phyloP scores from a whole-genome alignment of 106 monocot species.

The Ottelia alismoides region DNA sequence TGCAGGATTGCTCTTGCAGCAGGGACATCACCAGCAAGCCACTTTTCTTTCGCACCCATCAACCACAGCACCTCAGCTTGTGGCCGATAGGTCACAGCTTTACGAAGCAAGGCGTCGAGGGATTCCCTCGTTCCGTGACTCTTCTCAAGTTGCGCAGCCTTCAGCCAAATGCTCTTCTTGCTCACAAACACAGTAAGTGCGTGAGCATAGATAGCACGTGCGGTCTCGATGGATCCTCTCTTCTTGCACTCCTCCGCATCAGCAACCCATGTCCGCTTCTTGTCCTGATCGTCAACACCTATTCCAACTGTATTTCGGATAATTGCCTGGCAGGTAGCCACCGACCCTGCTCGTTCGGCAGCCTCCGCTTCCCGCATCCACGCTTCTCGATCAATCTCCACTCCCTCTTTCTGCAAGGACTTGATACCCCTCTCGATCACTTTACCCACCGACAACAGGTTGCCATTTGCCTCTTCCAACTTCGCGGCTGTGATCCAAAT shows the following conservation, averaged over 20 bases:
- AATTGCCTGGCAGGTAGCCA: conserved; percentile 87
- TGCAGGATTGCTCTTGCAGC: conserved; percentile 89
- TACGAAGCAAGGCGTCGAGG: conserved; percentile 76
- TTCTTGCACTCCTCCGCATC: conserved; percentile 99
- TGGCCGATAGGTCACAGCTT: conserved; percentile 83
- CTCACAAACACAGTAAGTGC: conserved; percentile 75
- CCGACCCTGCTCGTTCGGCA: conserved; percentile 81
- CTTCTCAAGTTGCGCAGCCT: conserved; percentile 96
- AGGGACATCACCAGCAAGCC: conserved; percentile 93
- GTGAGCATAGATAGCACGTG: conserved; percentile 84
- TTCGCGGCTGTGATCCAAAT: conserved; percentile 99
- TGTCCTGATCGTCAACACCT: conserved; percentile 92
- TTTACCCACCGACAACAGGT: conserved; percentile 56
- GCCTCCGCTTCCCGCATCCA: conserved; percentile 99
- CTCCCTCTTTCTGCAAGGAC: conserved; percentile 63
- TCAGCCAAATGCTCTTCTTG: conserved; percentile 98
- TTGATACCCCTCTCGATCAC: conserved; percentile 88
- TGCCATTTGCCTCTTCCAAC: conserved; percentile 95
- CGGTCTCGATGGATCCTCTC: conserved; percentile 92
- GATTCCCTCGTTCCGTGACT: conserved; percentile 93
- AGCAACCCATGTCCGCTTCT: conserved; percentile 97
- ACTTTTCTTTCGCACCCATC: conserved; percentile 99
- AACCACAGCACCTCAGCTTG: conserved; percentile 96
- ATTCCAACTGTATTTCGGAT: conserved; percentile 69
- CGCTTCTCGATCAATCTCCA: conserved; percentile 82